Percentiles rank a stretch among this genome's conserved stretches.
Conservation (phyloP, 768 basidiomycete species). For the Rhizopogon sp. region DNA sequence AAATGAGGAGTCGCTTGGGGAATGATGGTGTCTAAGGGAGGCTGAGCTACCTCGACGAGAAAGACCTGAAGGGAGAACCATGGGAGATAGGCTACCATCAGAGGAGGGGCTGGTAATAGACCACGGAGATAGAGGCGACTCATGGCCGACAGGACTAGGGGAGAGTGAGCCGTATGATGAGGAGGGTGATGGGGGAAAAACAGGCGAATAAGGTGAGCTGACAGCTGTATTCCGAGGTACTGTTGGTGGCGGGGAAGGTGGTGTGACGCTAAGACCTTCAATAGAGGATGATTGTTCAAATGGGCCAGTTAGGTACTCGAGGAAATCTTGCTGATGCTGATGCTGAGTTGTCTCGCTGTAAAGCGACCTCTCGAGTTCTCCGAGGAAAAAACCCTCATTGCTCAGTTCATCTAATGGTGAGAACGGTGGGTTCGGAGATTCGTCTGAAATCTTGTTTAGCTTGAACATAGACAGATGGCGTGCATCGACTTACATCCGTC, state of each 20-base stretch:
- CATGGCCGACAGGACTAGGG: constrained; percentile 9
- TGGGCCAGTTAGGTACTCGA: constrained; percentile 6
- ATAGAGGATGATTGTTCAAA: too few species aligned
- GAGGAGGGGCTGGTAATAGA: constrained; percentile 10
- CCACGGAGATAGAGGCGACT: constrained; percentile 6
- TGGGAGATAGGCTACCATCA: constrained; percentile 1
- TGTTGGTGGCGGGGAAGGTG: neutral
- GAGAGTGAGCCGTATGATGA: constrained; percentile 21
- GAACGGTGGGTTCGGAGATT: neutral
- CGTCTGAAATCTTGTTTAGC: neutral
- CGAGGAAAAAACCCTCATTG: neutral
- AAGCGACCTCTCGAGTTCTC: neutral
- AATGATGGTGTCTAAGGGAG: neutral
- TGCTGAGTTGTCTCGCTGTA: neutral
- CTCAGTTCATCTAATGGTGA: neutral
- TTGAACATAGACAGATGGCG: neutral
- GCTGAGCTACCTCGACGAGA: neutral
- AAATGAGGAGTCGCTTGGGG: constrained; percentile 4
- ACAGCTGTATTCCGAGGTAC: neutral
- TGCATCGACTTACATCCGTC: neutral
- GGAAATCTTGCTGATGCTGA: neutral
- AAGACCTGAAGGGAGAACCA: neutral
- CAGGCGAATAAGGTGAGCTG: neutral
- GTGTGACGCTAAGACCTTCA: neutral
- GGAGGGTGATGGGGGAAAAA: constrained; percentile 17